Evolutionary conservation across 169 alveolate species (phyloP).

Genomic region (Cryptosporidium bovis): DNA sequence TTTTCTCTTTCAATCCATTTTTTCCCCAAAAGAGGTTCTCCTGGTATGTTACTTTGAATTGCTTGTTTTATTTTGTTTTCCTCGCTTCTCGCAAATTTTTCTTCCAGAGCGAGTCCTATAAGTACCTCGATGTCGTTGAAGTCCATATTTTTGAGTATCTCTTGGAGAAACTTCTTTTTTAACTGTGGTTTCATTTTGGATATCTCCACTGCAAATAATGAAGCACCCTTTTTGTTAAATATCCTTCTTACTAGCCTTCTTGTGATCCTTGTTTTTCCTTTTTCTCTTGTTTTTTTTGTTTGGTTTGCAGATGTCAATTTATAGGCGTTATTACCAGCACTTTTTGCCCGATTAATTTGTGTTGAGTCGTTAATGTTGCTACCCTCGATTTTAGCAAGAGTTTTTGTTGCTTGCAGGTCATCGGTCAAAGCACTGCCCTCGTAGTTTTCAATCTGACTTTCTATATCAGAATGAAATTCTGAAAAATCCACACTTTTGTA

Average conservation of each 20-base stretch:
- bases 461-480: no score
- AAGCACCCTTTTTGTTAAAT: slow-evolving; percentile 26
- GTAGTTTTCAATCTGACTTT: no score
- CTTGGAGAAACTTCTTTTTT: not conserved
- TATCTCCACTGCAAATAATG: not conserved
- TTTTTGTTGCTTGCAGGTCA: no score
- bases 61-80: not conserved
- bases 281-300: no score
- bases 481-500: no score
- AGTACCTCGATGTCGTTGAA: slow-evolving; percentile 3
- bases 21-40: slow-evolving; percentile 43
- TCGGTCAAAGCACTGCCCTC: no score
- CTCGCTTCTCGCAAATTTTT: not conserved
- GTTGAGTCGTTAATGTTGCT: no score
- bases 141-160: not conserved
- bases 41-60: slow-evolving; percentile 4
- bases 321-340: no score
- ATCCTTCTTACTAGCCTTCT: slow-evolving; percentile 3
- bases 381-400: no score
- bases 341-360: no score
- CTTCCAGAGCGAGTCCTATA: not conserved
- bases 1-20: slow-evolving; percentile 12
- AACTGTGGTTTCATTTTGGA: not conserved
- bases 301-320: no score
- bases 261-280: no score